phyloP scores from a whole-genome alignment of 192 early-diverging fungal genomes.

The Radiomyces spectabilis region DNA sequence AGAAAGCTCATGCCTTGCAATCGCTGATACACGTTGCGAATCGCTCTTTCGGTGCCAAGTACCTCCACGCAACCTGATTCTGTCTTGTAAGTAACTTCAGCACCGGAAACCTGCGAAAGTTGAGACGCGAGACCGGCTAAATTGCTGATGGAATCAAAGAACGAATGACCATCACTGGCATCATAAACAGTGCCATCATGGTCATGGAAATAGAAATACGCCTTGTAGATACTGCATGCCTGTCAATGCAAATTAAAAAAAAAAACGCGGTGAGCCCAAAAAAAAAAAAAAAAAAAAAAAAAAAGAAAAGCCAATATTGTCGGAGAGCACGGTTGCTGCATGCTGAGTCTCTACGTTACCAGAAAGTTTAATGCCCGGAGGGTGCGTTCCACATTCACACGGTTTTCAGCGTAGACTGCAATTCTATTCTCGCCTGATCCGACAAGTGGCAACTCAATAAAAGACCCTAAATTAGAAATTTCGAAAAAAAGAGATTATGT shows the following conservation, averaged over 20 bases:
- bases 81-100: conserved; percentile 54
- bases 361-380: conserved; percentile 61
- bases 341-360: too few relatives aligned
- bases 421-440: conserved; percentile 46
- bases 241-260: neutral
- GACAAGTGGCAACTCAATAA: conserved; percentile 49
- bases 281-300: neutral
- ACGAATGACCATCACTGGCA: conserved; percentile 14
- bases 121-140: conserved; percentile 31
- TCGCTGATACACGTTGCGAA: conserved; percentile 51
- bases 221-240: conserved; percentile 28
- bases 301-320: neutral
- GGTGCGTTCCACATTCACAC: conserved; percentile 63
- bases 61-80: conserved; percentile 56
- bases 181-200: conserved; percentile 23
- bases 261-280: neutral
- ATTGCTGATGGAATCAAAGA: conserved; percentile 20
- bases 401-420: conserved; percentile 54
- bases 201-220: conserved; percentile 18
- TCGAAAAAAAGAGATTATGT: neutral
- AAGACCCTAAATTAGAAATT: conserved; percentile 30
- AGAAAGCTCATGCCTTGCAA: conserved; percentile 47
- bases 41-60: conserved; percentile 56
- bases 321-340: too few relatives aligned
- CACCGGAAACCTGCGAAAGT: conserved; percentile 44